Evolutionary conservation across 1,284 basidiomycete genomes (phyloP).

Genomic region (Tylopilus sp.): DNA sequence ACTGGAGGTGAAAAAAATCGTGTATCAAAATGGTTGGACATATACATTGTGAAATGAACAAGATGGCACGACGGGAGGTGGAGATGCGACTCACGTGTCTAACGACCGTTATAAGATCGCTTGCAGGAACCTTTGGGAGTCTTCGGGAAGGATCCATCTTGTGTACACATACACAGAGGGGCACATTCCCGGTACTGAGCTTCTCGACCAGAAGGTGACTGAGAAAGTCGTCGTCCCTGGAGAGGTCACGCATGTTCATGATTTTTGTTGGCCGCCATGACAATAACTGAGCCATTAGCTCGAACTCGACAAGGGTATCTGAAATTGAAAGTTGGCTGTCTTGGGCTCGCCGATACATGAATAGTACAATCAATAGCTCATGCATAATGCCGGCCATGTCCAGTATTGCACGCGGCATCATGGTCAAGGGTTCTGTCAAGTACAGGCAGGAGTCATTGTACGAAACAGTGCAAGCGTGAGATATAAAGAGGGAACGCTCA

Average conservation of each 20-base stretch:
- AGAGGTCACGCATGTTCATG: constrained; percentile 84
- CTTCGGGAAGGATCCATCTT: constrained; percentile 77
- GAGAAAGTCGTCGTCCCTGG: constrained; percentile 83
- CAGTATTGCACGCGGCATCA: neutral
- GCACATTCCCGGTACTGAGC: constrained; percentile 70
- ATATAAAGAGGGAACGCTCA: too few species aligned
- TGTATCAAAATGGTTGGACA: constrained; percentile 9
- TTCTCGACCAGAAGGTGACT: constrained; percentile 83
- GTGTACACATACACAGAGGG: constrained; percentile 77
- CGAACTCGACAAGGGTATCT: neutral
- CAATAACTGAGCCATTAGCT: constrained; percentile 23
- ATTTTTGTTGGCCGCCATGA: constrained; percentile 77
- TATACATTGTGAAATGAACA: constrained; percentile 29
- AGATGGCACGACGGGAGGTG: constrained; percentile 26
- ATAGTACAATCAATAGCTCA: neutral
- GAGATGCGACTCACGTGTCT: constrained; percentile 62
- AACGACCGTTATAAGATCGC: constrained; percentile 65
- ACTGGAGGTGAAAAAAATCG: constrained; percentile 39
- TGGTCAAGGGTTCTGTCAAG: neutral
- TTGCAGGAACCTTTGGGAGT: constrained; percentile 68
- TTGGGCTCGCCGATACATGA: neutral
- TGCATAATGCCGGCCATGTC: neutral
- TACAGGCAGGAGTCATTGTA: neutral
- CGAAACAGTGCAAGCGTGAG: too few species aligned
- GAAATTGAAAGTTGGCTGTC: constrained; percentile 1